Evolutionary conservation across 1,284 basidiomycete genomes (phyloP).

Genomic region (Peniophora sp.): DNA sequence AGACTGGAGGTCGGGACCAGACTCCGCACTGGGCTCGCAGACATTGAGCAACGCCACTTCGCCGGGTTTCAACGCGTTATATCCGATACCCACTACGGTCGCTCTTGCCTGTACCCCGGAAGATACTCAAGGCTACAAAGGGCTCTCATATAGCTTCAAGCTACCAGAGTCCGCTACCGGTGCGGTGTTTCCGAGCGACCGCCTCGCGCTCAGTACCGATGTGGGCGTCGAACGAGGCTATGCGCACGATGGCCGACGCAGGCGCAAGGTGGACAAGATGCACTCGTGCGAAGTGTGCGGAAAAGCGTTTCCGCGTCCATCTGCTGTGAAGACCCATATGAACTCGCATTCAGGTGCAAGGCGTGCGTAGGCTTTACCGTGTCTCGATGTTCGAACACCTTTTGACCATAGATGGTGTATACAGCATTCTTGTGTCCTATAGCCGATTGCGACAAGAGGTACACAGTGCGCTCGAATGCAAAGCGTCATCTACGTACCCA

Average conservation of each 20-base stretch:
- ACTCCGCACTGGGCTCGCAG: no score
- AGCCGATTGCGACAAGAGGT: constrained; percentile 45
- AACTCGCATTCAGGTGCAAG: constrained; percentile 61
- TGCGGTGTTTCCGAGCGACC: no score
- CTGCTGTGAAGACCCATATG: constrained; percentile 66
- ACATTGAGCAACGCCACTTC: constrained; percentile 9
- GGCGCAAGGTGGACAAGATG: constrained; percentile 34
- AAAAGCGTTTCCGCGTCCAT: constrained; percentile 57
- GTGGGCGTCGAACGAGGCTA: constrained; percentile 6
- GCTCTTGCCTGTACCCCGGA: constrained; percentile 10
- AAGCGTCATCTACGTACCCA: constrained; percentile 55
- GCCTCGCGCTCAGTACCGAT: not conserved
- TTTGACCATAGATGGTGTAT: not conserved
- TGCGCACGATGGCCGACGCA: constrained; percentile 13
- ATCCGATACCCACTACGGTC: constrained; percentile 12
- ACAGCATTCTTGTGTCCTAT: constrained; percentile 50
- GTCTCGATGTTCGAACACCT: not conserved
- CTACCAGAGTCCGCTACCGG: not conserved
- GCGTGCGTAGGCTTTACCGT: constrained; percentile 35
- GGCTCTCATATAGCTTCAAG: constrained; percentile 10
- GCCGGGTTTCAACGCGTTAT: constrained; percentile 9
- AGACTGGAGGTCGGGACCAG: not conserved
- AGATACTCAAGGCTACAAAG: constrained; percentile 10
- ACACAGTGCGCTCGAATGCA: constrained; percentile 58
- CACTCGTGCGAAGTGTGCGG: constrained; percentile 45